phyloP scores from a whole-genome alignment of 208 protist species.

The Trypanosomatidae sp. region DNA sequence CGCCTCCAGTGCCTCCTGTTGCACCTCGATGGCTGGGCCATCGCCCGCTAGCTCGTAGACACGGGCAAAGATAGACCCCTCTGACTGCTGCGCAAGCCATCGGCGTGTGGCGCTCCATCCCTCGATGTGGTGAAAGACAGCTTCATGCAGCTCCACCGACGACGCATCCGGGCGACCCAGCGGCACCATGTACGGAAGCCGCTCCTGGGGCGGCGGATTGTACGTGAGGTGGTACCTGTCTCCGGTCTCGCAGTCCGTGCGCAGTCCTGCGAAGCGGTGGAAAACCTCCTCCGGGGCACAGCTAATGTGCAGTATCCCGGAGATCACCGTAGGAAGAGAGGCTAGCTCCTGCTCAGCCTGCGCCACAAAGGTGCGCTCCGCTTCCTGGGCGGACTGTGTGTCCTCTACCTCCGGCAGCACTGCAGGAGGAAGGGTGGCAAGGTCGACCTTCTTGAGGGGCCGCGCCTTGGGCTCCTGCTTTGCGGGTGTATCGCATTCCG shows the following conservation, averaged over 20 bases:
- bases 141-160: conserved; percentile 69
- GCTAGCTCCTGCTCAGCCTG: conserved; percentile 38
- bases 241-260: conserved; percentile 74
- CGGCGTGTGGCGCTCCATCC: conserved; percentile 52
- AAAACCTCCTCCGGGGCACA: conserved; percentile 75
- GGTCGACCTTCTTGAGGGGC: conserved; percentile 58
- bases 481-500: conserved; percentile 24
- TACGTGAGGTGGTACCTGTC: conserved; percentile 85
- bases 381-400: conserved; percentile 29
- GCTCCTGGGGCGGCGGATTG: conserved; percentile 66
- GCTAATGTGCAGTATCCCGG: conserved; percentile 59
- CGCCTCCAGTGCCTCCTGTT: conserved; percentile 31
- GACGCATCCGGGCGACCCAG: conserved; percentile 57
- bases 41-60: conserved; percentile 71
- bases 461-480: conserved; percentile 59
- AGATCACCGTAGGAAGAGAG: conserved; percentile 37
- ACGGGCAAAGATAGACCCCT: conserved; percentile 22
- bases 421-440: conserved; percentile 61
- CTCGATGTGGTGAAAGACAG: conserved; percentile 61
- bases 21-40: conserved; percentile 27
- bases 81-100: conserved; percentile 37
- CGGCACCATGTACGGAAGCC: conserved; percentile 65
- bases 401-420: conserved; percentile 69
- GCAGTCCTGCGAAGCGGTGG: conserved; percentile 76
- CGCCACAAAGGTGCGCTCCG: conserved; percentile 51